A percentile compares a stretch with the other conserved stretches of the same genome.
Evolutionary conservation across 495 filamentous ascomycete species (phyloP).

Genomic region (Penicillium maclennaniae): DNA sequence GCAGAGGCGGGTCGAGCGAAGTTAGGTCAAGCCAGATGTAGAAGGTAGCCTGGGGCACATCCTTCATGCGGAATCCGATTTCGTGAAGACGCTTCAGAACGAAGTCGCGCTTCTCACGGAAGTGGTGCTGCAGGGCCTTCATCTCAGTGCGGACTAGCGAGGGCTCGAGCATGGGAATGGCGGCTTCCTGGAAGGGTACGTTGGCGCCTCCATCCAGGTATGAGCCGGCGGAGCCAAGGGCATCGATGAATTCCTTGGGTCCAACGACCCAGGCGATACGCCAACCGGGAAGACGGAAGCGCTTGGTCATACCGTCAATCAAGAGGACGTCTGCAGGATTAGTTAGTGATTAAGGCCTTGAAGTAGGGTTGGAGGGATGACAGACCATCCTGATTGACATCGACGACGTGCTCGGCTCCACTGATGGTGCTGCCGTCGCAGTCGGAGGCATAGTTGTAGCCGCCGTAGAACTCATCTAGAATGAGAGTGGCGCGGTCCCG

Average conservation of each 20-base stretch:
- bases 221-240: conserved; percentile 85
- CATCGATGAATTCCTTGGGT: conserved; percentile 93
- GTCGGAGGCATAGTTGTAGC: conserved; percentile 87
- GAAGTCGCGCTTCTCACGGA: conserved; percentile 86
- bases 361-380: background rate
- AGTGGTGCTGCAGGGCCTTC: conserved; percentile 82
- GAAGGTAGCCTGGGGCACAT: conserved; percentile 84
- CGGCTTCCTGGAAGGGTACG: conserved; percentile 92
- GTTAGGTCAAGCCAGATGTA: conserved; percentile 80
- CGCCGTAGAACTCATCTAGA: conserved; percentile 95
- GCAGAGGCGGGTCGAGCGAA: conserved; percentile 38
- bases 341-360: background rate
- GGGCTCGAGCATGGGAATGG: conserved; percentile 87
- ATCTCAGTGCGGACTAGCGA: conserved; percentile 77
- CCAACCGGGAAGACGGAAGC: conserved; percentile 94
- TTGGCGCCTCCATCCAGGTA: conserved; percentile 97
- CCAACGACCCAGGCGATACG: conserved; percentile 94
- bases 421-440: conserved; percentile 88
- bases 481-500: conserved; percentile 86
- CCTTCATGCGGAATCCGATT: conserved; percentile 80
- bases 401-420: conserved; percentile 76
- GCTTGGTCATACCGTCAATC: conserved; percentile 94
- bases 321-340: conserved; percentile 68
- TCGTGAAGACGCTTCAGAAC: conserved; percentile 68
- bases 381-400: conserved; percentile 61